Evolutionary conservation across 179 eudicot species (phyloP), one percentile per base, ranked within the genome.

Genomic region (Pouteria campechiana): DNA sequence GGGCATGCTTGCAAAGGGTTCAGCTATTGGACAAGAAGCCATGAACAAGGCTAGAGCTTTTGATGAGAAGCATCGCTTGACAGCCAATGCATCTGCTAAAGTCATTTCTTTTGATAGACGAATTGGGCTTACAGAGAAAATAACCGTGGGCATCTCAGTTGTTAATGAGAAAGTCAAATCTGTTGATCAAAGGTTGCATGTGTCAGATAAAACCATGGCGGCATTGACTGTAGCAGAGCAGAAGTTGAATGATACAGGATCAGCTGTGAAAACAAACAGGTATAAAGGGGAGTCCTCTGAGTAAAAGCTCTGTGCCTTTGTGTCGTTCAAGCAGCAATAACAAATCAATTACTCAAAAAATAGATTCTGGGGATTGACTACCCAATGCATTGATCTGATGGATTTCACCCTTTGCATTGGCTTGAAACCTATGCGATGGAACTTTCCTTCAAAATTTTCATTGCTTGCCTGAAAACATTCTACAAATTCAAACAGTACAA

Each of bases 201-300:
- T 90, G 42, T 90, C 98, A 1, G 96, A 86, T 48, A 90, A 90
- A 61, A 86, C 98, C 32, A 79, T 82, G 92, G 93, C 98, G 25
- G 98, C 98, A 25, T 13, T 90, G 37, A 54, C 82, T 79, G 94
- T 84, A 6, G 96, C 98, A 12, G 98, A 90, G 70, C 74, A 85
- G 49, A 90, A 90, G 57, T 22, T 90, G 57, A 79, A 75, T 60
- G 60, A 79, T 31, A 82, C 96, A 16, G 94, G 96, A 57, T 63
- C 94, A 21, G 98, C 98, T 41, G 96, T 90, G 38, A 90, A 90
- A 64, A 81, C 98, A 18, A 90, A 85, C 96, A 80, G 90, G 98
- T 86, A 48, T 21, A 23, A 13, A 7, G 19, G 16, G 17, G 32
- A 17, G 24, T 38, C 27, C n/a, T n/a, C 3, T 16, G 32, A 12